phyloP scores from a whole-genome alignment of 116 monocot genomes.

The Phalaenopsis hybrid region DNA sequence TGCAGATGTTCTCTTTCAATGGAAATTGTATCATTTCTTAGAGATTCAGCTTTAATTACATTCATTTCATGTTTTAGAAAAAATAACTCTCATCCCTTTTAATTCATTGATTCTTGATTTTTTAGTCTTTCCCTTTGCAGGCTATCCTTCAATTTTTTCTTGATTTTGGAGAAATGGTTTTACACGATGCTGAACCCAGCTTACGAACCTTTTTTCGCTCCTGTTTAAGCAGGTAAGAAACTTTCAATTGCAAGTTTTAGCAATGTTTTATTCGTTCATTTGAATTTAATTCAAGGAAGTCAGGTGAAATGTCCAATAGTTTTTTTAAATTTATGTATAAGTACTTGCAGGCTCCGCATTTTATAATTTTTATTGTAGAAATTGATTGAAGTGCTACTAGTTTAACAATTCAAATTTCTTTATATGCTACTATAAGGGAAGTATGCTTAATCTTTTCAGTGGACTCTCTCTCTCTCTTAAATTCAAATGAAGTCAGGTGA shows the following conservation, averaged over 20 bases:
- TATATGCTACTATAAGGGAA: not conserved
- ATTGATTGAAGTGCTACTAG: not conserved
- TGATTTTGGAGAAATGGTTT: conserved; percentile 92
- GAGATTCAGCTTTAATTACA: not conserved
- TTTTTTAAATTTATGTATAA: not conserved
- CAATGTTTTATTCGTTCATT: not conserved
- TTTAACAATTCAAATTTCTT: not conserved
- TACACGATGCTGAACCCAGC: conserved; percentile 91
- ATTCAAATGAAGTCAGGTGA: not conserved
- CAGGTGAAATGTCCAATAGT: no score
- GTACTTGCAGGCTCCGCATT: not conserved
- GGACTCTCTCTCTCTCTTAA: not conserved
- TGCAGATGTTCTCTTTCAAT: not conserved
- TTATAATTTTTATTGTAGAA: not conserved
- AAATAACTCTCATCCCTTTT: not conserved
- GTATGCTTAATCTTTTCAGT: conserved; percentile 1
- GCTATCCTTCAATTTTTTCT: conserved; percentile 91
- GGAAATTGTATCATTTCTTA: not conserved
- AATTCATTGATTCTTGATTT: not conserved
- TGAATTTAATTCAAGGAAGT: no score
- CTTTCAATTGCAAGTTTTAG: not conserved
- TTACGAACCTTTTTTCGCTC: conserved; percentile 75
- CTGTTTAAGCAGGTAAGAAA: conserved; percentile 78
- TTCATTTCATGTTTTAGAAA: not conserved
- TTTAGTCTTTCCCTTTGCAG: conserved; percentile 23